Evolutionary conservation across 2,329 filamentous ascomycete genomes (phyloP).

Genomic region (Parascedosporium putredinis): DNA sequence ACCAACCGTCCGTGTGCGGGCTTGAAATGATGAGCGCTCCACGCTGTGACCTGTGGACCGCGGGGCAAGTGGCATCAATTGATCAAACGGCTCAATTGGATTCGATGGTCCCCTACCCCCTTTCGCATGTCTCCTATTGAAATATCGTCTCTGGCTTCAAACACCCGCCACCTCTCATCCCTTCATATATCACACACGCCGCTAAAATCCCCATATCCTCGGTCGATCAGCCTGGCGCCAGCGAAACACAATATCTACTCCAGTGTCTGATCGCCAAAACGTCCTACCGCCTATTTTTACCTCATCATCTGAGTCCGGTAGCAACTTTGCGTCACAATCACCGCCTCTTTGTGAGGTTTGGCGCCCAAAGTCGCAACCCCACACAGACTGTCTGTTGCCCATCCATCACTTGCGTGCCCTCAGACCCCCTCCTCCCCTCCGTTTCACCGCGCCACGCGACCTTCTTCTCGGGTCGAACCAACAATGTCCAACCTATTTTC

Average conservation of each 20-base stretch:
- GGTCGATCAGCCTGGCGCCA: constrained; percentile 1
- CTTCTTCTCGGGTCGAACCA: constrained; percentile 16
- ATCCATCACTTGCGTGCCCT: neutral
- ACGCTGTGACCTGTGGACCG: too few relatives aligned
- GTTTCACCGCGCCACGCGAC: constrained; percentile 1
- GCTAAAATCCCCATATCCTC: neutral
- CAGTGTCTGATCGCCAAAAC: constrained; percentile 10
- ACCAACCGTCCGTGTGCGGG: too few relatives aligned
- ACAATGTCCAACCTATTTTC: constrained; percentile 52
- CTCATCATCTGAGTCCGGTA: neutral
- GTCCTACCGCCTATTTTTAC: neutral
- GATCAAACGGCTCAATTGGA: neutral
- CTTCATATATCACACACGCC: constrained; percentile 1
- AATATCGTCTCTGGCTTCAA: constrained; percentile 1
- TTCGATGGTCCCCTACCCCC: too few relatives aligned
- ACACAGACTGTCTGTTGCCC: neutral
- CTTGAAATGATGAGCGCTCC: too few relatives aligned
- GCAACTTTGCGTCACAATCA: constrained; percentile 3
- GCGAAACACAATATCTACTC: constrained; percentile 3
- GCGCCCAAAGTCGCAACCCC: constrained; percentile 5
- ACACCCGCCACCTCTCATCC: neutral
- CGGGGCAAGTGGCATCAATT: neutral
- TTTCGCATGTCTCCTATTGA: neutral
- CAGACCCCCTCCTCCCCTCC: neutral
- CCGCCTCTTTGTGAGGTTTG: constrained; percentile 7